These are phyloP conservation scores for Aquilaria sinensis DNA, from an alignment of 345 rosid genomes.

Conservation along the genomic window DNA sequence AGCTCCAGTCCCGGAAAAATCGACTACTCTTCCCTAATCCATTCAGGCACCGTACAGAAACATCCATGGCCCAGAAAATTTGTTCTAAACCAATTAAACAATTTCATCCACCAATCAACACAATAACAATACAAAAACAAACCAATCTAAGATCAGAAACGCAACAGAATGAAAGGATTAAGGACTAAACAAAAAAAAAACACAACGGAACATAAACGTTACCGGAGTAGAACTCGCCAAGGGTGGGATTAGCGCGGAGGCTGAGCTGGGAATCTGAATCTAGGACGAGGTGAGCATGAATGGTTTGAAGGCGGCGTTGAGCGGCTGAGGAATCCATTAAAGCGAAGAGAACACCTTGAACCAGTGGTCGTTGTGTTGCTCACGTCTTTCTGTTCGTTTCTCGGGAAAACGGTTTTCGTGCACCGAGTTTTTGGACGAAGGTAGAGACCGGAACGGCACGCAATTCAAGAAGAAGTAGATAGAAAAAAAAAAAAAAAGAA, in stretches of 20 bases:
- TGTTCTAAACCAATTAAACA: background rate
- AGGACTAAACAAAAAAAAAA: background rate
- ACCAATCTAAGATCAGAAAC: background rate
- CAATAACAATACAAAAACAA: background rate
- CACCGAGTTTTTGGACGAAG: too few relatives aligned
- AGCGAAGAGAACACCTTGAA: too few relatives aligned
- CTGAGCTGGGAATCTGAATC: constrained; percentile 25
- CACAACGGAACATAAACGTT: constrained; percentile 2
- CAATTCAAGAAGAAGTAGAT: too few relatives aligned
- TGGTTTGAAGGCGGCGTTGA: constrained; percentile 67
- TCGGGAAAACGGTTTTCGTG: too few relatives aligned
- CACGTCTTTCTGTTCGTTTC: too few relatives aligned
- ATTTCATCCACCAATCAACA: background rate
- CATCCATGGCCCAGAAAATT: background rate
- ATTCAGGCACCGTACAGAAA: too few relatives aligned
- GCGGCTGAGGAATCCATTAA: constrained; percentile 56
- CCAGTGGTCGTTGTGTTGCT: too few relatives aligned
- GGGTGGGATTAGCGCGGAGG: constrained; percentile 49
- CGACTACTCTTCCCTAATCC: too few relatives aligned
- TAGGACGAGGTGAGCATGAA: constrained; percentile 51
- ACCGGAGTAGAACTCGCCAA: constrained; percentile 79
- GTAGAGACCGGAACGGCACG: too few relatives aligned
- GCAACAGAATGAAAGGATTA: background rate
- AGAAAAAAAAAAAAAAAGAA: too few relatives aligned
- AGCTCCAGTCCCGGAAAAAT: too few relatives aligned